Evolutionary conservation across 495 filamentous ascomycete species (phyloP).

Genomic region (Articulospora tetracladia): DNA sequence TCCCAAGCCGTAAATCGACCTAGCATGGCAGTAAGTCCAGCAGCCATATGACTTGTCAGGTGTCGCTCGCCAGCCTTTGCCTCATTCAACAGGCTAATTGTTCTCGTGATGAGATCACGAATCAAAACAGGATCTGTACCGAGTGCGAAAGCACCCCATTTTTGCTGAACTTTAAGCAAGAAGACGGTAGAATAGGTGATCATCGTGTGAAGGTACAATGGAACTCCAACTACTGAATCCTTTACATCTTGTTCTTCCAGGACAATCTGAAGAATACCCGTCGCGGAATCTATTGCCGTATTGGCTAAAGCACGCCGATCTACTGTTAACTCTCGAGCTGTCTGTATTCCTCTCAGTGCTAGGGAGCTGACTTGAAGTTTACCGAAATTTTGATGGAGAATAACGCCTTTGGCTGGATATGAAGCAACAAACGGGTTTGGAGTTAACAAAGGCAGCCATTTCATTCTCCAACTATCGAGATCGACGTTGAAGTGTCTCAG

Average conservation of each 20-base stretch:
- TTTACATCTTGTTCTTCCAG: constrained; percentile 54
- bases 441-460: constrained; percentile 44
- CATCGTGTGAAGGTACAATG: constrained; percentile 52
- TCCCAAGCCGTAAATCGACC: background rate
- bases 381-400: constrained; percentile 58
- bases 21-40: constrained; percentile 17
- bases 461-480: constrained; percentile 52
- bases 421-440: constrained; percentile 6
- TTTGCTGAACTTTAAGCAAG: constrained; percentile 15
- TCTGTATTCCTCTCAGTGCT: constrained; percentile 47
- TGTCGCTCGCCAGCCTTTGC: constrained; percentile 10
- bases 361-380: constrained; percentile 59
- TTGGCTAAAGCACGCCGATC: constrained; percentile 52
- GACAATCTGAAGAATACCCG: constrained; percentile 51
- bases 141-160: constrained; percentile 8
- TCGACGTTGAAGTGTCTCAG: constrained; percentile 50
- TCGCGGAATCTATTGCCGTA: constrained; percentile 53
- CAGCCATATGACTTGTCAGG: constrained; percentile 19
- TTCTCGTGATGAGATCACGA: constrained; percentile 2
- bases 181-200: constrained; percentile 50
- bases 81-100: constrained; percentile 4
- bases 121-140: constrained; percentile 3
- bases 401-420: constrained; percentile 53
- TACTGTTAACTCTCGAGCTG: constrained; percentile 41
- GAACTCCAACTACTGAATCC: constrained; percentile 37